phyloP scores from a whole-genome alignment of 495 filamentous ascomycete genomes.

The Parmelia sp. region DNA sequence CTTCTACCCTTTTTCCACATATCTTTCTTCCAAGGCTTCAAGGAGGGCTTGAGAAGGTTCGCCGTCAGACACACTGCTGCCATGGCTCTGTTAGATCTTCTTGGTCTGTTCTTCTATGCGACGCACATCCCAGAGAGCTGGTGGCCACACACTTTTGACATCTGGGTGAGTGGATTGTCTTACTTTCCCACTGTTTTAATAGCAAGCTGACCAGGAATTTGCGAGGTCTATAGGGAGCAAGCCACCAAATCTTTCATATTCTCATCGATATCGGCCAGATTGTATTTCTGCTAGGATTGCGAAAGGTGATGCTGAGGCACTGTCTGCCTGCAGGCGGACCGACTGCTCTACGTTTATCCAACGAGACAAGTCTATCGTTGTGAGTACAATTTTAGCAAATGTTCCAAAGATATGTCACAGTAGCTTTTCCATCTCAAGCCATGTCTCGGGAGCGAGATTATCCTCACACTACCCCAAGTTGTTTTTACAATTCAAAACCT shows the following conservation, averaged over 20 bases:
- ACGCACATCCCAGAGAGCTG: slow-evolving; percentile 9
- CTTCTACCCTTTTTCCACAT: background rate
- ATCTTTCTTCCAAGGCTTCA: background rate
- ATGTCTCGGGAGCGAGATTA: too few species aligned
- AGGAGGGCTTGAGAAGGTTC: background rate
- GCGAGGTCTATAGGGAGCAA: slow-evolving; percentile 5
- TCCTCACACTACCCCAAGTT: too few species aligned
- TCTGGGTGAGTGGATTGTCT: slow-evolving; percentile 4
- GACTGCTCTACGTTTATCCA: background rate
- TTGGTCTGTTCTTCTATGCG: slow-evolving; percentile 1
- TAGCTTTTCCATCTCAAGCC: too few species aligned
- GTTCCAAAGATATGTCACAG: too few species aligned
- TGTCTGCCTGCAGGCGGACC: background rate
- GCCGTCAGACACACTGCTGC: background rate
- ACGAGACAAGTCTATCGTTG: background rate
- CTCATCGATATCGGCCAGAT: slow-evolving; percentile 5
- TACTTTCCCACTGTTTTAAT: background rate
- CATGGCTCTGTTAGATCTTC: background rate
- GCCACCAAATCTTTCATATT: slow-evolving; percentile 13
- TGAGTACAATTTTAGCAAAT: background rate
- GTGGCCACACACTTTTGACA: slow-evolving; percentile 7
- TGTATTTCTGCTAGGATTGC: slow-evolving; percentile 3
- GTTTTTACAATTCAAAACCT: too few species aligned
- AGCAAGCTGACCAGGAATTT: background rate
- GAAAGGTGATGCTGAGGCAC: background rate